These are phyloP conservation scores for Eucalyptus viminalis DNA, from an alignment of 345 rosid genomes.

Conservation along the genomic window DNA sequence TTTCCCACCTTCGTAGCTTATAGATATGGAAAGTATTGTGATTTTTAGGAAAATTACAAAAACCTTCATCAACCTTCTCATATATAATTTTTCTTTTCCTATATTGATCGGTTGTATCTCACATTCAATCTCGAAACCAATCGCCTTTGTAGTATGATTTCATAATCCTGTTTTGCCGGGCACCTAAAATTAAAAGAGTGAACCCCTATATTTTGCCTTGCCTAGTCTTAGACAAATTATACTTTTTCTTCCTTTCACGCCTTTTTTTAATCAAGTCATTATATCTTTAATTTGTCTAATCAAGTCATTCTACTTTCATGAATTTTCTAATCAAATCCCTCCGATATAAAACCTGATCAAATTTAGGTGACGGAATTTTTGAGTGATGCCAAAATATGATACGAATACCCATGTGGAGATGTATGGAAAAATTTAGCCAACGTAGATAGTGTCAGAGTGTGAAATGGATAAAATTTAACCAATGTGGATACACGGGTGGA, in stretches of 20 bases:
- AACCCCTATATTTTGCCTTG: neutral
- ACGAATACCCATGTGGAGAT: neutral
- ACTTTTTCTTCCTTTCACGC: neutral
- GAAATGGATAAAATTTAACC: neutral
- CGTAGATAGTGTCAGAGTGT: neutral
- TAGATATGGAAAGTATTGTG: neutral
- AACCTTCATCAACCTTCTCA: neutral
- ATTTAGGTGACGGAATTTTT: neutral
- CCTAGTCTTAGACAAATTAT: neutral
- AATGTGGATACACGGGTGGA: neutral
- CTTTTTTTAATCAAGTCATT: neutral
- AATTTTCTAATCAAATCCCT: neutral
- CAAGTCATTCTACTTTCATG: neutral
- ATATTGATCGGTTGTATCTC: neutral
- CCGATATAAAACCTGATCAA: neutral
- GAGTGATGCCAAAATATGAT: neutral
- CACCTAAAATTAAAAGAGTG: neutral
- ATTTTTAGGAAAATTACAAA: neutral
- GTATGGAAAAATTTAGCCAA: neutral
- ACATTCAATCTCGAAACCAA: neutral
- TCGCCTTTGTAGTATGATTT: neutral
- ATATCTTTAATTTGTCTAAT: neutral
- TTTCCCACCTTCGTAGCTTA: neutral
- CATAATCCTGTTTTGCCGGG: neutral
- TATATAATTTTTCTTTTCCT: neutral